Conservation (phyloP, 805 yeast genomes). For the Teunomyces pallodes region DNA sequence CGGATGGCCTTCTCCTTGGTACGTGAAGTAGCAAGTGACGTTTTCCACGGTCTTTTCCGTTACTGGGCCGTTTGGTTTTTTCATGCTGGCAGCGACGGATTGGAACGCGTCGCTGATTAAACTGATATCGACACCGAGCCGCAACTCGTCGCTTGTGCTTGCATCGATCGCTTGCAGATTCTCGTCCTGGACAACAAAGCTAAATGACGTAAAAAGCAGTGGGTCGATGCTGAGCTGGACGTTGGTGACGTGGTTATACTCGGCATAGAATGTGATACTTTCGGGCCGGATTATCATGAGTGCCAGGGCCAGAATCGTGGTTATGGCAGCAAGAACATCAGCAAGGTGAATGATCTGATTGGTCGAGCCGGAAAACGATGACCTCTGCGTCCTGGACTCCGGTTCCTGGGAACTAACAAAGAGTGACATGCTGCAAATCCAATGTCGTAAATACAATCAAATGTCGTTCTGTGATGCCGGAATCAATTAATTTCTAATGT, state of each 20-base stretch:
- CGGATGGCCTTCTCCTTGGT: slow-evolving; percentile 39
- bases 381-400: slow-evolving; percentile 9
- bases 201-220: slow-evolving; percentile 32
- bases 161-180: slow-evolving; percentile 4
- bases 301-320: slow-evolving; percentile 33
- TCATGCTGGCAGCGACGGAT: slow-evolving; percentile 23
- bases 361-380: slow-evolving; percentile 35
- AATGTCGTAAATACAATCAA: no score
- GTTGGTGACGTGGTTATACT: slow-evolving; percentile 35
- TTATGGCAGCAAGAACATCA: slow-evolving; percentile 32
- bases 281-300: slow-evolving; percentile 29
- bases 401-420: slow-evolving; percentile 4
- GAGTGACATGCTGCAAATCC: neutral
- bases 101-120: slow-evolving; percentile 35
- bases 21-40: slow-evolving; percentile 34
- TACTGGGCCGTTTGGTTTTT: neutral
- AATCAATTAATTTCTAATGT: neutral
- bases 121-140: slow-evolving; percentile 36
- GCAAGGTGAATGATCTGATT: slow-evolving; percentile 37
- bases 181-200: slow-evolving; percentile 14
- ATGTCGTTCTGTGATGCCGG: neutral
- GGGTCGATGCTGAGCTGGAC: slow-evolving; percentile 36
- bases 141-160: slow-evolving; percentile 9
- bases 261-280: slow-evolving; percentile 35
- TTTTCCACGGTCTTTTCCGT: slow-evolving; percentile 11